Evolutionary conservation across 306 rosid genomes (phyloP), one percentile per base, ranked within the genome.

Genomic region (Hippophae tibetana): DNA sequence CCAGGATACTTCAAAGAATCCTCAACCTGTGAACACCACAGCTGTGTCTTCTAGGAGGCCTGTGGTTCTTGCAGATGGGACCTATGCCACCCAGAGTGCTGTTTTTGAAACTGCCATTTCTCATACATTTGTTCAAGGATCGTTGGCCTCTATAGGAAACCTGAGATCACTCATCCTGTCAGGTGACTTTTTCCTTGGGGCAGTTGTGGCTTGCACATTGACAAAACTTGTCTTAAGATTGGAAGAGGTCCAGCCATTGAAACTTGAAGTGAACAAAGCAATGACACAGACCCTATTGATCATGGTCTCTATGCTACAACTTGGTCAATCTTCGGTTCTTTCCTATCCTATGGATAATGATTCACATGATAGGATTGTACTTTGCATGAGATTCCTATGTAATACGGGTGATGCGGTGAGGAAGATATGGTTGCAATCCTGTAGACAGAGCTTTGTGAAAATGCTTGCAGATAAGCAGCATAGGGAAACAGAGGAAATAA

Each of bases 11-110:
- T 62, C 80, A 1, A 81, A 79, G 71, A 67, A 64, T 14, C 59
- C 52, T 9, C 87, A 64, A 56, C 85, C 65, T 61, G 64, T 77
- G 5, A 79, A 43, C 71, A 64, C 92, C 27, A 62, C 76, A 50
- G 62, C 78, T 1, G 66, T 81, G 63, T 84, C 92, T 43, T 84
- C 92, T 43, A 79, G 80, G 69, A 69, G 87, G 70, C 92, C 92
- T 0, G 92, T 85, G 0, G 72, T 81, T 68, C 92, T 84, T 26
- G 77, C 92, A 0, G 87, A 84, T 51, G 92, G 92, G 51, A 84
- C 92, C 50, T 84, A 84, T 77, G 92, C 92, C 47, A 84, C 93
- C 18, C 93, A 82, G 70, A 77, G 84, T 79, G 88, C 93, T 52
- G 84, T 88, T 10, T 54, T 72, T 10, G 88, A 82, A 69, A 85